Conservation (phyloP, 164 flowering plant species). For the Liquidambar formosana region DNA sequence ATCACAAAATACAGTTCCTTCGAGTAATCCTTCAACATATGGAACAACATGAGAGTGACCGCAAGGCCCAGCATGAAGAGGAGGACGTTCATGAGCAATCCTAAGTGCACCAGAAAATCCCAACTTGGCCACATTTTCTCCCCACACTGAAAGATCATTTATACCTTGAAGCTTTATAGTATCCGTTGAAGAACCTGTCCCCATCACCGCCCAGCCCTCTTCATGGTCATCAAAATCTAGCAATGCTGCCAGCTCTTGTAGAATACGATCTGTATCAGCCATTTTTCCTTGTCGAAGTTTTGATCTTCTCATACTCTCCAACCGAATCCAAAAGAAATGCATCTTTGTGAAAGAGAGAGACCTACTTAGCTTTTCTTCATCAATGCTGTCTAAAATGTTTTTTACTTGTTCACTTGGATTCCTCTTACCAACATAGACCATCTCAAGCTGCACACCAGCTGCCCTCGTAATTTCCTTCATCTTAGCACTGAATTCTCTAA, state of each 20-base stretch:
- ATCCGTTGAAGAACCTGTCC: conserved; percentile 40
- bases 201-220: conserved; percentile 55
- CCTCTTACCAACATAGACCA: conserved; percentile 50
- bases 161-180: conserved; percentile 37
- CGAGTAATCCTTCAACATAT: conserved; percentile 23
- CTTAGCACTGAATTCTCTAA: conserved; percentile 43
- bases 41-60: conserved; percentile 26
- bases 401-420: conserved; percentile 28
- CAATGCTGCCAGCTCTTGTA: conserved; percentile 44
- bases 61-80: conserved; percentile 30
- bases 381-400: conserved; percentile 30
- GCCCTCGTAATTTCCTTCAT: conserved; percentile 31
- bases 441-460: conserved; percentile 50
- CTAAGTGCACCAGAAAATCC: conserved; percentile 54
- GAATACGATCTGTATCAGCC: conserved; percentile 28
- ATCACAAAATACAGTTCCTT: conserved; percentile 37
- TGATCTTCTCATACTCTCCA: conserved; percentile 62
- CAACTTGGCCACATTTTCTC: conserved; percentile 28
- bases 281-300: conserved; percentile 23
- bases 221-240: conserved; percentile 27
- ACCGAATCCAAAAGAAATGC: conserved; percentile 62
- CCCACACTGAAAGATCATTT: conserved; percentile 39
- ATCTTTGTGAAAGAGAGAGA: conserved; percentile 32
- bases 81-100: conserved; percentile 33
- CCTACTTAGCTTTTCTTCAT: conserved; percentile 30